Base-by-base conservation (phyloP, 2,329 filamentous ascomycete genomes). In the Talaromyces sp. region DNA sequence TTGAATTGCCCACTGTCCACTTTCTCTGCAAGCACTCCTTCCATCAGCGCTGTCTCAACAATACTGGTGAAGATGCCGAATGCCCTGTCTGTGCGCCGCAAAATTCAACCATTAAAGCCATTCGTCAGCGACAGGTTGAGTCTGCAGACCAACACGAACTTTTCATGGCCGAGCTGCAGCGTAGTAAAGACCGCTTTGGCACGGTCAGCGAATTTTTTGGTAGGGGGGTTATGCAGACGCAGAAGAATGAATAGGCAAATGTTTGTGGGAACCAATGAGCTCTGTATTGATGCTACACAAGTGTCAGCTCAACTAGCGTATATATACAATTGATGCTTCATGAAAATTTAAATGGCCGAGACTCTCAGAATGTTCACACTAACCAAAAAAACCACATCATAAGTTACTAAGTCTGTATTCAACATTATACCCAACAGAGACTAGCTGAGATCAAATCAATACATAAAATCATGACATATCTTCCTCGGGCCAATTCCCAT, bases 1-100 rank as follows among this genome's bases (percentile, higher is more conserved):
- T 98, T 18, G 93, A 97, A 66, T 81, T 98, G 12, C 95, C 95
- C 0, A 91, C 89, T 0, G 93, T 99, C 55, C 95, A 99, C 73
- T 99, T 99, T 74, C 78, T 99, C 65, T 99, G 95, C 80, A 96
- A 96, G 75, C 95, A 99, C 75, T 93, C 89, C 64, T 99, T 97
- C 81, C 95, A 99, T 73, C 91, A 96, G 78, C 84, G 91, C 53
- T 99, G 94, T 75, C 79, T 99, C 50, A 90, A 91, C 71, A 80
- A 82, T 5, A 80, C 81, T 10, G 87, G 88, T 57, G 82, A 85
- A 9, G 81, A 86, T 44, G 84, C 88, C 0, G 92, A 97, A 75
- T 99, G 95, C 73, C 92, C 94, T 9, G 83, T 92, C 36, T 99
- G 95, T 70, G 87, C 90, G 30, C 83, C 86, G 23, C 88, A 91